Evolutionary conservation across 2,329 filamentous ascomycete species (phyloP), one percentile per base, ranked within the genome.

Genomic region (Pseudonectria foliicola): DNA sequence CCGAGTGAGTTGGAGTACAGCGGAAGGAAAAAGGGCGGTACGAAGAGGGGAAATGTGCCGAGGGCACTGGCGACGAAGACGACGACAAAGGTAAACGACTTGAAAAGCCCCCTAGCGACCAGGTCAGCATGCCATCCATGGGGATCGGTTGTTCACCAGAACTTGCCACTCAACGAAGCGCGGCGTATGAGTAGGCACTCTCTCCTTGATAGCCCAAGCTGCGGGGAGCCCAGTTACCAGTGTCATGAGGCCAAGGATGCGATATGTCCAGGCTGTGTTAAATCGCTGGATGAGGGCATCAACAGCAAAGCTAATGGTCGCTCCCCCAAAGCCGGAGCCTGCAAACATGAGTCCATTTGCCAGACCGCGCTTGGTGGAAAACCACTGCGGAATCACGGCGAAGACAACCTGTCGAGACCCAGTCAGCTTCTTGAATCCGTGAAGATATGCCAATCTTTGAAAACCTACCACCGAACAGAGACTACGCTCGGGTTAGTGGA

Each of bases 21-120:
- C 0, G 75, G 75, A 1, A 80, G 55, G 49, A 79, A 80, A 56
- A 77, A 80, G 0, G 75, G 72, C 0, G 75, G 73, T 0, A 80
- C 74, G 37, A 77, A 68, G 12, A 80, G 64, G 1, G 75, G 70
- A 42, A 80, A 80, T 2, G 72, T 77, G 2, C 64, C 75, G 8
- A 80, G 62, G 1, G 66, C 70, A 1, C 72, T 70, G 4, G 67
- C 67, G 4, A 71, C 45, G 47, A 79, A 78, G 16, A 80, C 53
- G 3, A 70, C 52, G 6, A 61, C 44, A 51, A 79, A 80, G 8
- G 62, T 64, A 14, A 64, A 37, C 35, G 74, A 64, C 21, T 64
- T 64, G 51, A 79, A 75, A 3, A 78, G 57, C 21, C 57, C 56
- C 70, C 67, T 68, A 29, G 6, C 31, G 13, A 14, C 10, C 11